Evolutionary conservation across 257 asterid species (phyloP), one percentile per base, ranked within the genome.

Genomic region (Anisodus tanguticus): DNA sequence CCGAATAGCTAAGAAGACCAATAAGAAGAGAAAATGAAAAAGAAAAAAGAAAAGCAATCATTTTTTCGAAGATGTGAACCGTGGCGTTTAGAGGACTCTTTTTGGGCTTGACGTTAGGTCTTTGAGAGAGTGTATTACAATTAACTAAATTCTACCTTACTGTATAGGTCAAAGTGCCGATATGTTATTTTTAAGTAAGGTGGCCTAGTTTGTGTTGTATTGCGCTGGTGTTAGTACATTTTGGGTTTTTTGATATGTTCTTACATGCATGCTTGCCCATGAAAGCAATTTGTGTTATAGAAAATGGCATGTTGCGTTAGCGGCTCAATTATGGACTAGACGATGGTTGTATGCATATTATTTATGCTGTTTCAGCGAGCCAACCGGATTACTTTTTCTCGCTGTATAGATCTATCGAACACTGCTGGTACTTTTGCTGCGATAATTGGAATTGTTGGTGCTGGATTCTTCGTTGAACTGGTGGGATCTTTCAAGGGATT

Each of bases 371-470:
- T 83, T 66, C 70, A 55, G 57, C 68, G 53, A 67, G 58, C 77
- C 83, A 57, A 77, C 49, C 7, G 41, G n/a, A 8, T 13, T 51
- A 76, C 58, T 3, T 80, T 35, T 66, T 72, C 9, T 84, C 16
- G 79, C 71, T 58, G 4, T 87, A 59, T 88, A 96, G 99, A 98
- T 43, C 63, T 96, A 47, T 91, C 98, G 37, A 96, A 96, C 87
- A 94, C 98, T 5, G 99, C 90, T 54, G 99, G 98, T 31, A 93
- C 99, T 8, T 82, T 93, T n/a, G 98, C 98, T 86, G 97, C 99
- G 79, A 93, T 96, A 79, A 80, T 92, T 58, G 98, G 98, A 87
- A 96, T 98, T 45, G 98, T 94, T 53, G 98, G 99, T 70, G 93
- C 98, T 72, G 99, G 99, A 89, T 96, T 84, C 90, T 96, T 96